Conservation (phyloP, 2,329 filamentous ascomycete genomes). For the Neurospora sp. region DNA sequence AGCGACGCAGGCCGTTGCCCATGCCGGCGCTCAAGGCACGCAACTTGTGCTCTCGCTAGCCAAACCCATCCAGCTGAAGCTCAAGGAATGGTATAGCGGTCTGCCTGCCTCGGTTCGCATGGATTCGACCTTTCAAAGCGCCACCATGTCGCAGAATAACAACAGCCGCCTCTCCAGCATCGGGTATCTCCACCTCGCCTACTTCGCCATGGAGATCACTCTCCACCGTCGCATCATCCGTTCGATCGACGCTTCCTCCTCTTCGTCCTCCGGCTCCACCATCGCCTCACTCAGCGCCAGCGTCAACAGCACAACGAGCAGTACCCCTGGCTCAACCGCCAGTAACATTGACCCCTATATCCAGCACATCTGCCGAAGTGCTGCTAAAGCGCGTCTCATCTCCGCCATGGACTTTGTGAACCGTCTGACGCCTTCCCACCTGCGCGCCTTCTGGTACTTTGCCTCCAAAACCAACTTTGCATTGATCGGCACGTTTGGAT, state of each 20-base stretch:
- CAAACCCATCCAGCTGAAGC: constrained; percentile 71
- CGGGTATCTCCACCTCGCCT: constrained; percentile 79
- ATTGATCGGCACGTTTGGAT: constrained; percentile 87
- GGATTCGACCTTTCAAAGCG: constrained; percentile 44
- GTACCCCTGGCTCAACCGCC: constrained; percentile 1
- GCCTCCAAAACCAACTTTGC: constrained; percentile 86
- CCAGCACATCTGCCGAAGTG: constrained; percentile 83
- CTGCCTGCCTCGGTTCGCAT: constrained; percentile 56
- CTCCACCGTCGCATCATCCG: constrained; percentile 86
- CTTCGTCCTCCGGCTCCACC: constrained; percentile 18
- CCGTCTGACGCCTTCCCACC: constrained; percentile 72
- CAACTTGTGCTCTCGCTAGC: constrained; percentile 64
- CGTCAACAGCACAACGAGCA: background rate
- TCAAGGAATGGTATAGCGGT: constrained; percentile 72
- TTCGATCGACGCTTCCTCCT: constrained; percentile 45
- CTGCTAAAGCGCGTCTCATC: constrained; percentile 87
- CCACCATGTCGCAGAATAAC: constrained; percentile 22
- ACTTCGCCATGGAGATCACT: constrained; percentile 90
- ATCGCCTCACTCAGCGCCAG: background rate
- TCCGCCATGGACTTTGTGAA: constrained; percentile 98
- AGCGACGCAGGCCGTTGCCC: constrained; percentile 58
- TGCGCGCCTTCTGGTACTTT: constrained; percentile 90
- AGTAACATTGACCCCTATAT: constrained; percentile 63
- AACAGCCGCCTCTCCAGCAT: constrained; percentile 45
- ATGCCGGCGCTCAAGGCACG: constrained; percentile 59